Base-by-base conservation (phyloP, 192 early-diverging fungal genomes). In the Physocladia obscura region DNA sequence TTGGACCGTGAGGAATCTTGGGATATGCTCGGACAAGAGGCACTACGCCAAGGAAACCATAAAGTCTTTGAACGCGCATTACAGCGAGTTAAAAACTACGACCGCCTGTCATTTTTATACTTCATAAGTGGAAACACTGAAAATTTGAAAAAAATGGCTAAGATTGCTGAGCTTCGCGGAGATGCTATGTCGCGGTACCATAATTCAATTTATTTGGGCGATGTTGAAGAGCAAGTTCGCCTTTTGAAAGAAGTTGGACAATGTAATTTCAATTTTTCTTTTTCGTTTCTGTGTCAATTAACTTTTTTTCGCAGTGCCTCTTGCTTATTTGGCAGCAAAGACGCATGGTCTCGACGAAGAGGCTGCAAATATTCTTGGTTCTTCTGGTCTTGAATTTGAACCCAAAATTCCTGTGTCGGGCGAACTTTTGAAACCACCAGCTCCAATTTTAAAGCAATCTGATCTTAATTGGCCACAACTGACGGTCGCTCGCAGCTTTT, bases 391-490 rank as follows among this genome's bases (percentile, higher is more conserved):
- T 15, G 60, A 63, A 5, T 26, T 49, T 32, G 58, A 21, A 26
- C 79, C 84, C 17, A 89, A 85, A 19, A 75, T 89, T 3, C 83
- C 70, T n/a, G 30, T 76, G 32, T 78, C 79, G 1, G 76, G 85
- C 1, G 68, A 82, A 40, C 76, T 94, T 17, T 80, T 94, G 35
- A 78, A 82, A 49, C 83, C 91, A 21, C 84, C 90, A 0, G 82
- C 83, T 49, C 93, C 95, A 15, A 73, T 93, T n/a, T 74, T 89
- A 49, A 76, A 81, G 35, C 85, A 91, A 13, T 70, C 80, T 39
- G 92, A 97, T 70, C 74, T 85, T 39, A 94, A 98, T 83, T 99
- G 96, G 97, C 95, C 97, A 6, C 84, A 89, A 67, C 83, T 98
- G 65, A 84, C 89, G 3, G 90, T 96, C 17, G 84, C 90, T 29